Evolutionary conservation across 371 early-diverging fungal species (phyloP).

Genomic region (Mucor velutinosus): DNA sequence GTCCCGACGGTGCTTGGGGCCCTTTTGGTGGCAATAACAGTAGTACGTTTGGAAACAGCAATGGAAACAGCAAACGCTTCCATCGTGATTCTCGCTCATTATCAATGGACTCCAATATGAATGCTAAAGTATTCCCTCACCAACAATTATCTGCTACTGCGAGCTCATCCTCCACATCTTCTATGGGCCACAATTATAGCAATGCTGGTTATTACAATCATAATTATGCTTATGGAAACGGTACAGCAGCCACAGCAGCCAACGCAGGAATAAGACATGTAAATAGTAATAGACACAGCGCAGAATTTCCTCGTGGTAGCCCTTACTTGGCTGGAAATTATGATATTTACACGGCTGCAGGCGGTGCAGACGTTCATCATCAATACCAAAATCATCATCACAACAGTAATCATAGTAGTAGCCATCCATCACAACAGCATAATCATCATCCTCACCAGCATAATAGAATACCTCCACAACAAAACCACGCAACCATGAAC

Average conservation of each 20-base stretch:
- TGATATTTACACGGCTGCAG: constrained; percentile 14
- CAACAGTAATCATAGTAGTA: neutral
- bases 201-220: neutral
- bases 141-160: neutral
- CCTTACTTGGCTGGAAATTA: constrained; percentile 7
- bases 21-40: neutral
- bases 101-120: constrained; percentile 23
- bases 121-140: constrained; percentile 1
- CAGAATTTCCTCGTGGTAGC: constrained; percentile 14
- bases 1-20: constrained; percentile 8
- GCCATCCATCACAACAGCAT: constrained; percentile 2
- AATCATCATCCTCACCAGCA: constrained; percentile 2
- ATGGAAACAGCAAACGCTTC: constrained; percentile 11
- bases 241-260: neutral
- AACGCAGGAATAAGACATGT: neutral
- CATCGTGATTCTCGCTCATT: constrained; percentile 20
- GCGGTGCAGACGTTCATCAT: neutral
- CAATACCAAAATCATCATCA: constrained; percentile 8
- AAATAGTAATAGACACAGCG: constrained; percentile 17
- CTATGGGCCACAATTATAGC: neutral
- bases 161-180: neutral
- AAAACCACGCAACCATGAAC: neutral
- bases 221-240: neutral
- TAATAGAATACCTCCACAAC: constrained; percentile 3
- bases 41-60: neutral